Evolutionary conservation across 305 asterid species (phyloP).

Genomic region (Solanum hybrid): DNA sequence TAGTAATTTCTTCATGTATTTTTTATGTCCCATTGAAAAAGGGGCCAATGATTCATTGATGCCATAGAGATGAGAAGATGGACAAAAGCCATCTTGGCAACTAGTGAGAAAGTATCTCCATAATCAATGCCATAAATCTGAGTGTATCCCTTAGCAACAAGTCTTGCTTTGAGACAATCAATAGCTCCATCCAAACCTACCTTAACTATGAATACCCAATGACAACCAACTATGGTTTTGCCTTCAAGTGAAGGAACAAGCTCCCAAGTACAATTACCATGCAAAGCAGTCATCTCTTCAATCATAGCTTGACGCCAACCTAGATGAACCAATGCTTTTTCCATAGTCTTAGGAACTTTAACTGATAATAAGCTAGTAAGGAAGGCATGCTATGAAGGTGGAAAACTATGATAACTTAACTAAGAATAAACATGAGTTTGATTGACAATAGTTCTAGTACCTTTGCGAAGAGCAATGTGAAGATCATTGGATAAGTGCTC

Average conservation of each 20-base stretch:
- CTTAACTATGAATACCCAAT: not conserved
- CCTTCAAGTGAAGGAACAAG: not conserved
- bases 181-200: not conserved
- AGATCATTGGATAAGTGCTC: not conserved
- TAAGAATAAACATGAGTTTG: not conserved
- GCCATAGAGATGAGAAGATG: not conserved
- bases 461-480: not conserved
- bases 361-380: not conserved
- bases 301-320: not conserved
- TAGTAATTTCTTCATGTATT: not conserved
- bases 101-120: not conserved
- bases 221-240: not conserved
- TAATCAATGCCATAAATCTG: not conserved
- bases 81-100: not conserved
- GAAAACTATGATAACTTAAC: no score
- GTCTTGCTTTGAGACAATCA: not conserved
- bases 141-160: not conserved
- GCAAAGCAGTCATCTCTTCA: not conserved
- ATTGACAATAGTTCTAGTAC: no score
- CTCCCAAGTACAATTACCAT: not conserved
- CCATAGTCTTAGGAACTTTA: not conserved
- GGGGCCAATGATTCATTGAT: not conserved
- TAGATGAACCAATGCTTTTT: not conserved
- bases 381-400: not conserved
- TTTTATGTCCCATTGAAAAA: not conserved